These are phyloP conservation scores for Oemleria cerasiformis DNA, from an alignment of 306 rosid genomes.

Conservation along the genomic window DNA sequence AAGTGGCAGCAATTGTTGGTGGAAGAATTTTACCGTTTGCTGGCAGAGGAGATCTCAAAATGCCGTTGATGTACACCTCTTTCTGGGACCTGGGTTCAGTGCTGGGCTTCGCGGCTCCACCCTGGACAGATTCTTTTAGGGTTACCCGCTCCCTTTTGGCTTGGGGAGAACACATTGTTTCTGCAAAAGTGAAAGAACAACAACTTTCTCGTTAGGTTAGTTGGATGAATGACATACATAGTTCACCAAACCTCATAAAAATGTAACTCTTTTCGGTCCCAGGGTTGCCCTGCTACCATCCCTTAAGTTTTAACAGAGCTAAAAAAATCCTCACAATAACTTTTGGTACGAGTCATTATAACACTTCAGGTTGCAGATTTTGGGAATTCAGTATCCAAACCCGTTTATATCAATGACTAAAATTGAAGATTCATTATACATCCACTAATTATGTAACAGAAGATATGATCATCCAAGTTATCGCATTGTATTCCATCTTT, in stretches of 20 bases:
- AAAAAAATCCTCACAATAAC: not conserved
- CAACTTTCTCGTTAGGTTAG: conserved; percentile 10
- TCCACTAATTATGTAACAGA: not conserved
- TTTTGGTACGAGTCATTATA: not conserved
- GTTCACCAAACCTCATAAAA: conserved; percentile 21
- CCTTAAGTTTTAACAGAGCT: not conserved
- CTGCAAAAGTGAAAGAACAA: conserved; percentile 33
- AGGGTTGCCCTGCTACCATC: not conserved
- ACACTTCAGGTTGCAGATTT: not conserved
- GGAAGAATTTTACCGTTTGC: conserved; percentile 24
- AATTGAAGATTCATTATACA: not conserved
- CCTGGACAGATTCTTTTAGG: conserved; percentile 29
- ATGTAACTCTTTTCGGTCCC: not conserved
- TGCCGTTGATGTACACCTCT: conserved; percentile 30
- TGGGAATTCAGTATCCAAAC: not conserved
- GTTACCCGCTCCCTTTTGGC: conserved; percentile 31
- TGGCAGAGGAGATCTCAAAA: conserved; percentile 36
- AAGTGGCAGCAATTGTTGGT: conserved; percentile 6
- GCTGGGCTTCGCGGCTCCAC: conserved; percentile 27
- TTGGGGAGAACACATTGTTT: conserved; percentile 40
- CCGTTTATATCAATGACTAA: conserved; percentile 4
- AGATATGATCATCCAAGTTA: not conserved
- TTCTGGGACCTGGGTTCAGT: conserved; percentile 21
- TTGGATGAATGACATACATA: conserved; percentile 1
- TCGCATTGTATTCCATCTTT: not conserved